Conservation (phyloP, 768 basidiomycete species). For the Mycena crocata region DNA sequence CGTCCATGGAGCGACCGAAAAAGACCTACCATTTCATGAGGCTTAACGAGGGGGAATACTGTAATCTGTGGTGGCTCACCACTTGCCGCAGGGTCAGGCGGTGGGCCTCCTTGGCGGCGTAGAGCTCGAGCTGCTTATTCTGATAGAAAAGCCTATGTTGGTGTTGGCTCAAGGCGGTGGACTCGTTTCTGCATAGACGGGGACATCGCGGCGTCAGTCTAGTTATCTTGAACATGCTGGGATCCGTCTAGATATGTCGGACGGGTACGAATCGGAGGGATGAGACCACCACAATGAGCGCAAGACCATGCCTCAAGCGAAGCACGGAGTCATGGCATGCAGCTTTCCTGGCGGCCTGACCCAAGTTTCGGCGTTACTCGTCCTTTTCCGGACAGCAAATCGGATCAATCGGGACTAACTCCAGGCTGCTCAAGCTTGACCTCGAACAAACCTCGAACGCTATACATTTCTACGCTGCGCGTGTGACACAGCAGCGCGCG, state of each 20-base stretch:
- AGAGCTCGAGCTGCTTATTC: conserved; percentile 84
- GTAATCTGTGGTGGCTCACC: conserved; percentile 51
- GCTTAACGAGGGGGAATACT: neutral
- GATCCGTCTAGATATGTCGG: too few species aligned
- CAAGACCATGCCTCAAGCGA: conserved; percentile 29
- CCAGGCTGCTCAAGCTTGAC: too few species aligned
- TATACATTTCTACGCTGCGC: too few species aligned
- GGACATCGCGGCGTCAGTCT: conserved; percentile 26
- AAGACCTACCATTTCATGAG: conserved; percentile 66
- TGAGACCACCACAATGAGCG: too few species aligned
- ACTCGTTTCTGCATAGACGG: conserved; percentile 36
- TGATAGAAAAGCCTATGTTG: conserved; percentile 73
- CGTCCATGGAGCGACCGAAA: conserved; percentile 86
- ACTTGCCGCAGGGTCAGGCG: conserved; percentile 83
- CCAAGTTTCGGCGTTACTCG: neutral
- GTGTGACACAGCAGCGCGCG: too few species aligned
- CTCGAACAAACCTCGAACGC: too few species aligned
- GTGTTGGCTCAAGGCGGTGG: conserved; percentile 50
- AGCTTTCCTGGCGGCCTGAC: too few species aligned
- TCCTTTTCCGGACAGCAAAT: neutral
- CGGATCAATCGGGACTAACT: too few species aligned
- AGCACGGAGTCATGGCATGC: neutral
- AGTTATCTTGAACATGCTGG: conserved; percentile 28
- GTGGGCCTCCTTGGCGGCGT: conserved; percentile 80
- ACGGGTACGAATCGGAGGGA: too few species aligned